A percentile compares a stretch with the other conserved stretches of the same genome.
Conservation (phyloP, 2,329 filamentous ascomycete genomes). For the Ascochyta rabiei region DNA sequence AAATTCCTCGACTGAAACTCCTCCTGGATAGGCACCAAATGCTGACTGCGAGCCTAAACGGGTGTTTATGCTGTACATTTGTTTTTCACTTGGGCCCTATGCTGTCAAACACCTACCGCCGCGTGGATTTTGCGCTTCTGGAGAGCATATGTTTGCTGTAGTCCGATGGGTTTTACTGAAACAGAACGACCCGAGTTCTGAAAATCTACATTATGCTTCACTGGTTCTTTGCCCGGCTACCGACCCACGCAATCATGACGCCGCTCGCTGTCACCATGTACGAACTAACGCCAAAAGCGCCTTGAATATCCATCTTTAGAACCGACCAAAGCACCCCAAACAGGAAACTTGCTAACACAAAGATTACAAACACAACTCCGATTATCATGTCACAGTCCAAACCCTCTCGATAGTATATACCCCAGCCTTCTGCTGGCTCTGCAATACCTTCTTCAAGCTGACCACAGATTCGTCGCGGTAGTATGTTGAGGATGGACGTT, state of each 20-base stretch:
- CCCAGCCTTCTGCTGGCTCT: slow-evolving; percentile 33
- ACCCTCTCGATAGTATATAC: slow-evolving; percentile 30
- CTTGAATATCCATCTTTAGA: slow-evolving; percentile 31
- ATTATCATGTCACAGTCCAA: slow-evolving; percentile 25
- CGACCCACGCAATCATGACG: background rate
- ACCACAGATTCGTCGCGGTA: slow-evolving; percentile 13
- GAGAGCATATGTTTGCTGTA: too few relatives aligned
- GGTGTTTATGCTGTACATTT: too few relatives aligned
- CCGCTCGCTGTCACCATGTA: slow-evolving; percentile 16
- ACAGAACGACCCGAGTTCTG: too few relatives aligned
- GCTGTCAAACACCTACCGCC: too few relatives aligned
- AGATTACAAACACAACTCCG: slow-evolving; percentile 18
- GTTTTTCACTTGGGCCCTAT: too few relatives aligned
- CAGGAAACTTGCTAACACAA: slow-evolving; percentile 23
- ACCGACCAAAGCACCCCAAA: slow-evolving; percentile 31
- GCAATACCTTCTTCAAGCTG: slow-evolving; percentile 17
- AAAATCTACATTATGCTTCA: background rate
- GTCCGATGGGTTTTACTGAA: too few relatives aligned
- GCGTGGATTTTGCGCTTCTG: too few relatives aligned
- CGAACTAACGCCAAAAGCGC: slow-evolving; percentile 30
- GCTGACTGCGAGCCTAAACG: too few relatives aligned
- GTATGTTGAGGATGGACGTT: slow-evolving; percentile 26
- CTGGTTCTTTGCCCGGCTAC: background rate
- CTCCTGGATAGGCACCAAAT: background rate
- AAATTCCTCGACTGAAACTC: background rate